Conservation (phyloP, 2,329 filamentous ascomycete genomes). For the Clarireedia monteithiana region DNA sequence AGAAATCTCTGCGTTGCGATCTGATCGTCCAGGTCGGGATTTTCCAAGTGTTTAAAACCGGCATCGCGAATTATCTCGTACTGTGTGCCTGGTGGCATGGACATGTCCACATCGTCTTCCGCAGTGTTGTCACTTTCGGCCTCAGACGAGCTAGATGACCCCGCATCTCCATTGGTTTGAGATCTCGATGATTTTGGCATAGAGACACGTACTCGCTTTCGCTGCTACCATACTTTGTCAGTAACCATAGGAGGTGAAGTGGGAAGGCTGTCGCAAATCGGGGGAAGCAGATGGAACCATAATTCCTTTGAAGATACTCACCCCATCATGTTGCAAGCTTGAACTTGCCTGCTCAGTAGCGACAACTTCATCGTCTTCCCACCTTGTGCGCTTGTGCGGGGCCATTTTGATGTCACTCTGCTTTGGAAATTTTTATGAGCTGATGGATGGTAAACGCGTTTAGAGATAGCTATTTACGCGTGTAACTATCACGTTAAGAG, state of each 20-base stretch:
- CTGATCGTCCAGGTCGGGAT: constrained; percentile 52
- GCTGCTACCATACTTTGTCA: constrained; percentile 25
- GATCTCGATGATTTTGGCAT: constrained; percentile 15
- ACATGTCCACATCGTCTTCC: constrained; percentile 9
- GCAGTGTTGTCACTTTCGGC: constrained; percentile 27
- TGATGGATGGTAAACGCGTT: no score
- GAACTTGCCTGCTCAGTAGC: constrained; percentile 25
- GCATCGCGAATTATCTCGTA: constrained; percentile 55
- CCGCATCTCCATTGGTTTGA: constrained; percentile 12
- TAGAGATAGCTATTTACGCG: no score
- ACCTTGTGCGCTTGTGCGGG: constrained; percentile 34
- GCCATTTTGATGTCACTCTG: constrained; percentile 29
- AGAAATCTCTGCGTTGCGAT: constrained; percentile 53
- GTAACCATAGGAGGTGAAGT: background rate
- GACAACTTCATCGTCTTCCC: constrained; percentile 27
- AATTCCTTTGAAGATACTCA: constrained; percentile 1
- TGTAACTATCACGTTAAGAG: no score
- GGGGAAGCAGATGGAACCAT: background rate
- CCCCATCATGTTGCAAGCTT: constrained; percentile 16
- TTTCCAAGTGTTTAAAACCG: constrained; percentile 48
- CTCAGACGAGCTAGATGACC: constrained; percentile 19
- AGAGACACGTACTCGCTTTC: constrained; percentile 36
- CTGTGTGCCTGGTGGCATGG: constrained; percentile 41
- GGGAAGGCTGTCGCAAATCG: background rate
- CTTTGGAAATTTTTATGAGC: no score